A percentile compares a stretch with the other conserved stretches of the same genome.
Conservation (phyloP, 2,329 filamentous ascomycete genomes). For the Trichoderma lentiforme region DNA sequence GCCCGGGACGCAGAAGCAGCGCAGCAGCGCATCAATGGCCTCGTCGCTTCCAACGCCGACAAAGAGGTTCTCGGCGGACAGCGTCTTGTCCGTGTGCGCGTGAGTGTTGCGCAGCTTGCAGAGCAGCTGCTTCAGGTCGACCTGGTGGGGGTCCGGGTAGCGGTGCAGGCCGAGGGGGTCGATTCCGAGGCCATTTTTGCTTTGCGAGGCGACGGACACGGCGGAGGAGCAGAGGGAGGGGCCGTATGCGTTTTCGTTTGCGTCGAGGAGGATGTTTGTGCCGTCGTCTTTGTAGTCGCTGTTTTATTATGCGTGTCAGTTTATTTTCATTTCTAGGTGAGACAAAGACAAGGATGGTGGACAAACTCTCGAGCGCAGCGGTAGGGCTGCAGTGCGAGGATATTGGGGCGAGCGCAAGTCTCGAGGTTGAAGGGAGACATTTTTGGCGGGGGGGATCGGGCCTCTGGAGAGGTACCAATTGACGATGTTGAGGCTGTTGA, state of each 20-base stretch:
- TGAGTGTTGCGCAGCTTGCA: conserved; percentile 86
- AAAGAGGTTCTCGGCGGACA: conserved; percentile 82
- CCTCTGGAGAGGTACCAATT: not conserved
- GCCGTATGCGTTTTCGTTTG: conserved; percentile 96
- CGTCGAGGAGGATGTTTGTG: conserved; percentile 91
- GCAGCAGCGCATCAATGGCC: conserved; percentile 89
- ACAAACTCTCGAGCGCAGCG: conserved; percentile 77
- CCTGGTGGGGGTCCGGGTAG: conserved; percentile 95
- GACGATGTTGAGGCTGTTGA: not conserved
- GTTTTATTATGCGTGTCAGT: conserved; percentile 11
- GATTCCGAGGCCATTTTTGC: conserved; percentile 38
- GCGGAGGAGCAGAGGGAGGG: conserved; percentile 63
- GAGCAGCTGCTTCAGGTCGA: conserved; percentile 78
- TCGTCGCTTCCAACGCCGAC: conserved; percentile 96
- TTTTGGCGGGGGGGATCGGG: not conserved
- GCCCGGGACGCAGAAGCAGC: conserved; percentile 87
- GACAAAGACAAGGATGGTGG: not conserved
- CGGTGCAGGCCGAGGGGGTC: conserved; percentile 83
- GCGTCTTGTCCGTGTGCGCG: conserved; percentile 67
- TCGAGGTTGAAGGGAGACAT: conserved; percentile 69
- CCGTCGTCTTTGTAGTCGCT: conserved; percentile 99
- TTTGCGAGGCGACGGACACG: conserved; percentile 33
- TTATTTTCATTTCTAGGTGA: not conserved
- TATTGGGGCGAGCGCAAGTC: conserved; percentile 73
- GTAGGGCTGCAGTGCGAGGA: conserved; percentile 72